Conservation (phyloP, 768 basidiomycete species). For the Sporobolomyces roseus region DNA sequence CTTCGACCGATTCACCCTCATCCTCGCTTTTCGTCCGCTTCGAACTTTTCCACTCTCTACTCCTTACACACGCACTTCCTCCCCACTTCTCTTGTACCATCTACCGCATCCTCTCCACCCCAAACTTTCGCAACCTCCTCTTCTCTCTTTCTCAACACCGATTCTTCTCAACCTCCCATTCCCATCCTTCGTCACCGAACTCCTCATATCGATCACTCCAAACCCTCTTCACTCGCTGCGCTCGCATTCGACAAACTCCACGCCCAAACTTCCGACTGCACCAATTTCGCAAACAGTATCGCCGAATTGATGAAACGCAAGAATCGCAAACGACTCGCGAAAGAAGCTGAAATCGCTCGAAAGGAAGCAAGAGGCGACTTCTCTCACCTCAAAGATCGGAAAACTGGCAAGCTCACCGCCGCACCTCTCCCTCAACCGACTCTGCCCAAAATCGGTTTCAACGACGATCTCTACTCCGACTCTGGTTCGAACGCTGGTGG, state of each 20-base stretch:
- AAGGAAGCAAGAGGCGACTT: constrained; percentile 88
- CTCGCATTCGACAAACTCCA: too few species aligned
- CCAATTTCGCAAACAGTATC: too few species aligned
- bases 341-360: constrained; percentile 74
- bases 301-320: constrained; percentile 86
- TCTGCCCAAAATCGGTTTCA: constrained; percentile 84
- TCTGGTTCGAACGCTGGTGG: constrained; percentile 17
- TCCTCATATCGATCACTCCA: too few species aligned
- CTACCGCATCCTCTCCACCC: too few species aligned
- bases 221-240: too few species aligned
- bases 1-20: too few species aligned
- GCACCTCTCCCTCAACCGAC: constrained; percentile 87
- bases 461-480: constrained; percentile 46
- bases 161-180: background rate
- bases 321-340: constrained; percentile 75
- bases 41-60: too few species aligned
- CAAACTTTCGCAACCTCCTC: background rate
- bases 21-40: too few species aligned
- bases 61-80: too few species aligned
- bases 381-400: constrained; percentile 78
- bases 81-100: too few species aligned
- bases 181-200: too few species aligned
- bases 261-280: too few species aligned
- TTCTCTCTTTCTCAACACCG: background rate
- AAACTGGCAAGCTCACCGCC: constrained; percentile 77